Evolutionary conservation across 2,329 filamentous ascomycete genomes (phyloP).

Genomic region (Cladosporium sp.): DNA sequence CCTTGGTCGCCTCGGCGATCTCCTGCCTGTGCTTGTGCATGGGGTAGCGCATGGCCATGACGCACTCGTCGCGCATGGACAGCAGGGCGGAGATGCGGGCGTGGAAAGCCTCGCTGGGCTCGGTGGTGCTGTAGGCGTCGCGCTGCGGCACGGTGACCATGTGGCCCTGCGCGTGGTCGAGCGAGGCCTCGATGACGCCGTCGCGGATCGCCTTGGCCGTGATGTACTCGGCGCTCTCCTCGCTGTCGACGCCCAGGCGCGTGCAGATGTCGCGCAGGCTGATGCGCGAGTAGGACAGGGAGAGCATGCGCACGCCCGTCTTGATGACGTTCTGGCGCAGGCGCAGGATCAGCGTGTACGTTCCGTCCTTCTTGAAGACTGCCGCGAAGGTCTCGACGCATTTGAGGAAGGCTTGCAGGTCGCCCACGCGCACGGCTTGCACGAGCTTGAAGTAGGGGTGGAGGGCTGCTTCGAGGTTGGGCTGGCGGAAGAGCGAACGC

Average conservation of each 20-base stretch:
- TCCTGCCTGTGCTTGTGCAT: slow-evolving; percentile 99
- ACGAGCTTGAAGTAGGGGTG: slow-evolving; percentile 93
- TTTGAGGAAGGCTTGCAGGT: slow-evolving; percentile 87
- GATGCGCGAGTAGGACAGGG: slow-evolving; percentile 94
- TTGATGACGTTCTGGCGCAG: slow-evolving; percentile 98
- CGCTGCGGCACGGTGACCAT: slow-evolving; percentile 98
- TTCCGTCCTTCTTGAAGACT: slow-evolving; percentile 87
- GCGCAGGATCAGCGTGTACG: slow-evolving; percentile 91
- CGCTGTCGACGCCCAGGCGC: slow-evolving; percentile 84
- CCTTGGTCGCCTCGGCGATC: slow-evolving; percentile 96
- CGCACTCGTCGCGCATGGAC: slow-evolving; percentile 91
- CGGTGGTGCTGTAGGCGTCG: slow-evolving; percentile 92
- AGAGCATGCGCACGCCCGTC: slow-evolving; percentile 99
- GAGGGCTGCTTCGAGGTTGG: slow-evolving; percentile 78
- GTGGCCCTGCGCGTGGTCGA: slow-evolving; percentile 91
- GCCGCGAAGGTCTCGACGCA: slow-evolving; percentile 77
- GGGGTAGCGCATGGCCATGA: slow-evolving; percentile 99
- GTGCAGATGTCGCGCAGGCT: slow-evolving; percentile 97
- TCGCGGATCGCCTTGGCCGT: slow-evolving; percentile 98
- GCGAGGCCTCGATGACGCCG: slow-evolving; percentile 90
- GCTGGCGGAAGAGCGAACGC: slow-evolving; percentile 86
- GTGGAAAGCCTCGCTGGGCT: slow-evolving; percentile 96
- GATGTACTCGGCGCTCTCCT: slow-evolving; percentile 98
- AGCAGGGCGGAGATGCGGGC: slow-evolving; percentile 92
- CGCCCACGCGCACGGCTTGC: slow-evolving; percentile 92